Conservation (phyloP, 805 yeast genomes). For the Metschnikowia cubensis region DNA sequence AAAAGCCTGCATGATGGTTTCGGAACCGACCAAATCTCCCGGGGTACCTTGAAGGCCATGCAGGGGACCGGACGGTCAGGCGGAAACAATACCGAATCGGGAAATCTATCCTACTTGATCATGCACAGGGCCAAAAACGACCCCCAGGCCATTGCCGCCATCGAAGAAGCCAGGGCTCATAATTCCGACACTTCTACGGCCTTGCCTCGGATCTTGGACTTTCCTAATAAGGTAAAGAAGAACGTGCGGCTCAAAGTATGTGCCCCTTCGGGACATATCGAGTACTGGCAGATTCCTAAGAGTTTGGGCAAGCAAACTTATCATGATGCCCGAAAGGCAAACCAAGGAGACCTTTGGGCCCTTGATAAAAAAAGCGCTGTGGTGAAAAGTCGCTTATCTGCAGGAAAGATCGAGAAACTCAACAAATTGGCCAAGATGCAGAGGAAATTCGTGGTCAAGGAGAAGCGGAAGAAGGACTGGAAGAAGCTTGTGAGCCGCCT, state of each 20-base stretch:
- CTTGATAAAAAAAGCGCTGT: slow-evolving; percentile 33
- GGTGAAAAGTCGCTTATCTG: slow-evolving; percentile 30
- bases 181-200: slow-evolving; percentile 23
- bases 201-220: slow-evolving; percentile 71
- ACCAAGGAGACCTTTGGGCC: slow-evolving; percentile 87
- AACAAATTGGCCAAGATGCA: slow-evolving; percentile 35
- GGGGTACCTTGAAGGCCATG: slow-evolving; percentile 30
- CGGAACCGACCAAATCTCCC: slow-evolving; percentile 43
- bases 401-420: slow-evolving; percentile 29
- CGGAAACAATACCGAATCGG: slow-evolving; percentile 65
- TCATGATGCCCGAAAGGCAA: slow-evolving; percentile 85
- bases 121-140: slow-evolving; percentile 56
- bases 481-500: slow-evolving; percentile 16
- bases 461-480: slow-evolving; percentile 16
- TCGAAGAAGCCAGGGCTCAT: slow-evolving; percentile 35
- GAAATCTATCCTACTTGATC: slow-evolving; percentile 71
- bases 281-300: slow-evolving; percentile 83
- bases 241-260: slow-evolving; percentile 80
- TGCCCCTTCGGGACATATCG: slow-evolving; percentile 73
- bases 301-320: slow-evolving; percentile 69
- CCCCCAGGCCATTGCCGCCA: slow-evolving; percentile 33
- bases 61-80: slow-evolving; percentile 78
- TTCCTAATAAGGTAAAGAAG: slow-evolving; percentile 75
- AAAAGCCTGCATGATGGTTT: slow-evolving; percentile 49
- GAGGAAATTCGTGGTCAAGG: slow-evolving; percentile 30